phyloP scores from a whole-genome alignment of 2,329 filamentous ascomycete species.

The Drechslerella coelobrocha region DNA sequence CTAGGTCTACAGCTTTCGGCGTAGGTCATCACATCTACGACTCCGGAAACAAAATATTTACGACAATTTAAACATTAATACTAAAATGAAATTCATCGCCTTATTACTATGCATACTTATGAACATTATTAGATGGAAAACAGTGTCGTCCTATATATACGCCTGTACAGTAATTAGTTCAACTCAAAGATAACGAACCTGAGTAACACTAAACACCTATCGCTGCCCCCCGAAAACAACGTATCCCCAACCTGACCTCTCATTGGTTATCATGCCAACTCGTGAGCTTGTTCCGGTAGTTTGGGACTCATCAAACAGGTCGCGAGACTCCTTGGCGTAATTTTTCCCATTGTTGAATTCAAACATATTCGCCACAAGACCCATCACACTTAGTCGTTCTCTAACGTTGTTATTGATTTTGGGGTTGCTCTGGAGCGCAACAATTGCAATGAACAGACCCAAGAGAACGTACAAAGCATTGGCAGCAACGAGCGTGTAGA shows the following conservation, averaged over 20 bases:
- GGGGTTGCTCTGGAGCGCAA: conserved; percentile 4
- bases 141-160: neutral
- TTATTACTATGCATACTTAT: neutral
- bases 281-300: neutral
- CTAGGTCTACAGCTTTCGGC: too few relatives aligned
- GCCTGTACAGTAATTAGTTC: neutral
- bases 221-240: neutral
- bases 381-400: conserved; percentile 15
- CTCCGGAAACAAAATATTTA: too few relatives aligned
- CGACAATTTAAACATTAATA: neutral
- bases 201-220: neutral
- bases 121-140: neutral
- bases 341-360: conserved; percentile 12
- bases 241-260: conserved; percentile 8
- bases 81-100: neutral
- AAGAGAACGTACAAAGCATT: conserved; percentile 19
- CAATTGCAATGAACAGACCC: conserved; percentile 11
- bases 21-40: too few relatives aligned
- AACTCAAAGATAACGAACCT: conserved; percentile 1
- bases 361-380: conserved; percentile 18
- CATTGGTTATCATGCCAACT: conserved; percentile 10
- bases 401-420: conserved; percentile 13
- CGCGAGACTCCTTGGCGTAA: conserved; percentile 5
- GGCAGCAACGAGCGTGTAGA: conserved; percentile 3
- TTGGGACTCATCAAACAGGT: conserved; percentile 12